phyloP scores from a whole-genome alignment of 164 flowering plant genomes.

The Piper betle region DNA sequence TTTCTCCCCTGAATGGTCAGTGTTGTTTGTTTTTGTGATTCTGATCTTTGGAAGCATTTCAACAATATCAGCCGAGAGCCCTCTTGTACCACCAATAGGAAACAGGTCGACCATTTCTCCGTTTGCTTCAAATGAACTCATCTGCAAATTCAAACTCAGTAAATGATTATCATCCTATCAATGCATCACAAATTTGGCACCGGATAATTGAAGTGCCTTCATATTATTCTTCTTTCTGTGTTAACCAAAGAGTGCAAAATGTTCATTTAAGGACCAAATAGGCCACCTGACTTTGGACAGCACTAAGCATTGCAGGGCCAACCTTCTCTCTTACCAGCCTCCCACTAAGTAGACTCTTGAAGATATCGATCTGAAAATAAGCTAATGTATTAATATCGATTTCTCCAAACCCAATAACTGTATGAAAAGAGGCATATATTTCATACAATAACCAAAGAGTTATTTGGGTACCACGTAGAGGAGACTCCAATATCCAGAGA shows the following conservation, averaged over 20 bases:
- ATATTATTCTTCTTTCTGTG: neutral
- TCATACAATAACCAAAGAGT: neutral
- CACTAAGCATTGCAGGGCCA: slow-evolving; percentile 93
- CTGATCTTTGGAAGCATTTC: slow-evolving; percentile 67
- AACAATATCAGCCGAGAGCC: slow-evolving; percentile 52
- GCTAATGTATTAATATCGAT: neutral
- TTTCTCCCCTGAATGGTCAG: slow-evolving; percentile 68
- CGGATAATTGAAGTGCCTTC: neutral
- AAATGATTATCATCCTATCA: neutral
- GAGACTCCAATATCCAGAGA: slow-evolving; percentile 57
- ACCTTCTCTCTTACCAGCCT: slow-evolving; percentile 81
- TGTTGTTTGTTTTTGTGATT: slow-evolving; percentile 37
- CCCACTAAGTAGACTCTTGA: slow-evolving; percentile 84
- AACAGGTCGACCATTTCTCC: slow-evolving; percentile 62
- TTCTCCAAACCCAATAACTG: neutral
- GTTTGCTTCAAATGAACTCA: slow-evolving; percentile 61
- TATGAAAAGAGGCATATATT: neutral
- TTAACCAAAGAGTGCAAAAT: too few species aligned
- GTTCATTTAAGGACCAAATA: too few species aligned
- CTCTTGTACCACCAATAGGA: slow-evolving; percentile 55
- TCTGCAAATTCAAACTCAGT: slow-evolving; percentile 24
- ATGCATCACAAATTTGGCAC: neutral
- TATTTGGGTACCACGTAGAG: slow-evolving; percentile 43
- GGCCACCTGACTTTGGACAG: slow-evolving; percentile 80
- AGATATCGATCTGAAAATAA: slow-evolving; percentile 53